A percentile compares a stretch with the other conserved stretches of the same genome.
These are phyloP conservation scores for Pleomassaria siparia DNA, from an alignment of 2,329 filamentous ascomycete genomes.

Conservation along the genomic window DNA sequence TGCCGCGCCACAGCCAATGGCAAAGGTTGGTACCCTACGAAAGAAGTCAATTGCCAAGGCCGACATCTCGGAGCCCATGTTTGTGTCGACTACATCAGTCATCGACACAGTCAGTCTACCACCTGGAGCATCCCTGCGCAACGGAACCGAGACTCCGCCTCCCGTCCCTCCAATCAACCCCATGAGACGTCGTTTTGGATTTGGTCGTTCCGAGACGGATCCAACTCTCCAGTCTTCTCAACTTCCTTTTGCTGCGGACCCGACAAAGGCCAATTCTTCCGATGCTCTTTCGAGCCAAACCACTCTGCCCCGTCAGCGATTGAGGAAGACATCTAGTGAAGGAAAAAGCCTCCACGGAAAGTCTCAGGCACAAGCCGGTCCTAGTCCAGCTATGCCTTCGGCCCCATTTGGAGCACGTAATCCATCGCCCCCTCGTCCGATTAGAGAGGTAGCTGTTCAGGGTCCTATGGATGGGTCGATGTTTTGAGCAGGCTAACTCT, in stretches of 20 bases:
- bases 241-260: constrained; percentile 28
- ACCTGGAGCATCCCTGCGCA: constrained; percentile 56
- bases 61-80: constrained; percentile 62
- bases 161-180: constrained; percentile 63
- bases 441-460: constrained; percentile 24
- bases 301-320: constrained; percentile 38
- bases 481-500: constrained; percentile 25
- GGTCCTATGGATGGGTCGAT: constrained; percentile 39
- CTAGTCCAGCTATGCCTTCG: constrained; percentile 34
- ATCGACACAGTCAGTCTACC: constrained; percentile 61
- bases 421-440: constrained; percentile 33
- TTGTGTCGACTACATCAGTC: constrained; percentile 58
- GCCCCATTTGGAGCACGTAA: constrained; percentile 26
- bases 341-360: constrained; percentile 51
- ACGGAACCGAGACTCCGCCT: constrained; percentile 51
- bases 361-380: constrained; percentile 31
- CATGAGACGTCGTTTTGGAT: constrained; percentile 54
- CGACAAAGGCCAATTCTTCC: constrained; percentile 47
- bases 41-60: constrained; percentile 63
- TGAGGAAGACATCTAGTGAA: constrained; percentile 55
- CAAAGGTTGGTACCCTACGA: constrained; percentile 40
- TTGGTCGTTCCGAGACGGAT: constrained; percentile 44
- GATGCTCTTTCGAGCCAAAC: constrained; percentile 45
- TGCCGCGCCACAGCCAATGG: constrained; percentile 15
- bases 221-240: constrained; percentile 43